phyloP scores from a whole-genome alignment of 1,284 basidiomycete genomes.

The Ustilago hordei region DNA sequence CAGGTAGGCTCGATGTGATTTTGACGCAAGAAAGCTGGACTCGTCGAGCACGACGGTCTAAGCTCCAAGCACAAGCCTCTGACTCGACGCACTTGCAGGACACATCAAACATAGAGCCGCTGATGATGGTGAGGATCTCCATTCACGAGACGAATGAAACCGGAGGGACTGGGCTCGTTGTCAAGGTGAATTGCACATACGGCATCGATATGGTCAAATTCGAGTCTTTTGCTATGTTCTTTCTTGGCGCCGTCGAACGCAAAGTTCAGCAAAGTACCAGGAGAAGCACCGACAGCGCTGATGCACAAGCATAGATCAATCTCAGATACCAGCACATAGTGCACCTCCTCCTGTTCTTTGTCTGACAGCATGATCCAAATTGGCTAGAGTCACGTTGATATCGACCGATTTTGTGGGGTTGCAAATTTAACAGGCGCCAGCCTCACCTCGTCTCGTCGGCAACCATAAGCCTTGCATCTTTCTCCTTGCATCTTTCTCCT shows the following conservation, averaged over 20 bases:
- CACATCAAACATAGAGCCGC: background rate
- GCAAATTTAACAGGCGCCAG: slow-evolving; percentile 4
- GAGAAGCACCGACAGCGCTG: background rate
- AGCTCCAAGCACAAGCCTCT: slow-evolving; percentile 2
- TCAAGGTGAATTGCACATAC: slow-evolving; percentile 33
- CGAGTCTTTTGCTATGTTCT: slow-evolving; percentile 48
- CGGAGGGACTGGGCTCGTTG: slow-evolving; percentile 14
- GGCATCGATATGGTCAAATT: slow-evolving; percentile 32
- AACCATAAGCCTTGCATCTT: background rate
- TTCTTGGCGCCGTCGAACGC: slow-evolving; percentile 26
- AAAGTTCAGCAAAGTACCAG: background rate
- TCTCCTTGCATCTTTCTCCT: no score
- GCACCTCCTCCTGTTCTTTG: background rate
- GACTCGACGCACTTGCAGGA: background rate
- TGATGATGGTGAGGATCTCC: slow-evolving; percentile 23
- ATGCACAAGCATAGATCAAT: background rate
- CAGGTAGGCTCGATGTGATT: slow-evolving; percentile 14
- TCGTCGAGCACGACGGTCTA: slow-evolving; percentile 30
- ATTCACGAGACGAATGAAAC: slow-evolving; percentile 4
- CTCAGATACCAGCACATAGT: background rate
- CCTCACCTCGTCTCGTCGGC: background rate
- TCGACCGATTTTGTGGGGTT: slow-evolving; percentile 9
- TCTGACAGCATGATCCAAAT: background rate
- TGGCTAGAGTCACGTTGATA: slow-evolving; percentile 16
- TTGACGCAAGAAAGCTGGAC: slow-evolving; percentile 29